Percentiles rank a stretch among this genome's conserved stretches.
phyloP scores from a whole-genome alignment of 2,329 filamentous ascomycete genomes.

The Dendrostoma leiphaemia region DNA sequence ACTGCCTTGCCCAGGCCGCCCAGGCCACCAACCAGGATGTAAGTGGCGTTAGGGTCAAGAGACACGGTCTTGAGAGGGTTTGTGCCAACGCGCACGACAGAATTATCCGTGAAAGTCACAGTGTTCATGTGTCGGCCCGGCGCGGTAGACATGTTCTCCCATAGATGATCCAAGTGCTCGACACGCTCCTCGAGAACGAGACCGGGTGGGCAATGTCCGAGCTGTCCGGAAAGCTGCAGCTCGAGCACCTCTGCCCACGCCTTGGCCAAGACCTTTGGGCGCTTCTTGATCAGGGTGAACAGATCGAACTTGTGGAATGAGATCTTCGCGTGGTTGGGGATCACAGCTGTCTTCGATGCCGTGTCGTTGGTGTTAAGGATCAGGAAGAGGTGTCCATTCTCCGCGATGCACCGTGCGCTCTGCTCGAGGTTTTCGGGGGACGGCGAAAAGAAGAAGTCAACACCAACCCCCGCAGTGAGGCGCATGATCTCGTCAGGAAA shows the following conservation, averaged over 20 bases:
- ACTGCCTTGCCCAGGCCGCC: slow-evolving; percentile 57
- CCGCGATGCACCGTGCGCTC: slow-evolving; percentile 32
- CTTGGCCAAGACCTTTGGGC: slow-evolving; percentile 10
- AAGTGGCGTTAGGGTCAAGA: slow-evolving; percentile 41
- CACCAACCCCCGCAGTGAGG: slow-evolving; percentile 30
- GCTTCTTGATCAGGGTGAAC: slow-evolving; percentile 11
- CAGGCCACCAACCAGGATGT: slow-evolving; percentile 55
- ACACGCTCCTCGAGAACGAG: slow-evolving; percentile 14
- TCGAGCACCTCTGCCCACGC: slow-evolving; percentile 7
- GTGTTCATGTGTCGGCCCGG: slow-evolving; percentile 12
- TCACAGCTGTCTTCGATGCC: background rate
- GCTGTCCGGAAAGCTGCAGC: background rate
- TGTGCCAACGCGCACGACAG: slow-evolving; percentile 4
- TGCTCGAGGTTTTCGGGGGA: slow-evolving; percentile 34
- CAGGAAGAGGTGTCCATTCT: slow-evolving; percentile 17
- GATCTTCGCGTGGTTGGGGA: slow-evolving; percentile 13
- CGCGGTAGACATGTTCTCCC: slow-evolving; percentile 8
- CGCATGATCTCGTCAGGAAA: slow-evolving; percentile 26
- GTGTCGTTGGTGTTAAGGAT: slow-evolving; percentile 4
- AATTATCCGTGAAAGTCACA: slow-evolving; percentile 6
- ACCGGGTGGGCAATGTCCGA: slow-evolving; percentile 1
- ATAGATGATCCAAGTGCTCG: slow-evolving; percentile 13
- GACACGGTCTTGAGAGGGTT: background rate
- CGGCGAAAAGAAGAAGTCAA: slow-evolving; percentile 47
- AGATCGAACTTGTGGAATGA: slow-evolving; percentile 25